These are phyloP conservation scores for Yamadazyma dushanensis DNA, from an alignment of 1,139 yeast genomes.

Conservation along the genomic window DNA sequence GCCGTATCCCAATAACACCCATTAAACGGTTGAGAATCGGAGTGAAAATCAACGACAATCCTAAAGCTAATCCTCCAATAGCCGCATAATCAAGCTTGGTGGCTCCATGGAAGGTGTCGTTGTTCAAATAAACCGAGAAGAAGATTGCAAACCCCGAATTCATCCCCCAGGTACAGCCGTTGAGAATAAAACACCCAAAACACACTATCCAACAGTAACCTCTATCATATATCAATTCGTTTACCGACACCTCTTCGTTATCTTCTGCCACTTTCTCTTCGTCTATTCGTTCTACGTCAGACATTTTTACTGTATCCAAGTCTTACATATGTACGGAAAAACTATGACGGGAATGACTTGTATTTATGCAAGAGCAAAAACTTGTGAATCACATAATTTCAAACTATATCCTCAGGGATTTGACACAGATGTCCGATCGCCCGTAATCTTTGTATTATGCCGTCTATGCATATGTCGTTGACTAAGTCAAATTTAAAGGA, in stretches of 20 bases:
- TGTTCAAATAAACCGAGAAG: conserved; percentile 43
- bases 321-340: not conserved
- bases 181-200: conserved; percentile 39
- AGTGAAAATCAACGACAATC: conserved; percentile 32
- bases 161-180: conserved; percentile 55
- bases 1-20: conserved; percentile 42
- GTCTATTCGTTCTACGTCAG: not conserved
- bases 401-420: too few species aligned
- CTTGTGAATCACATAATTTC: too few species aligned
- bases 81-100: conserved; percentile 40
- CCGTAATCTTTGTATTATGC: too few species aligned
- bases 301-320: not conserved
- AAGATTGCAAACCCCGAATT: conserved; percentile 56
- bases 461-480: too few species aligned
- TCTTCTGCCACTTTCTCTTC: conserved; percentile 1
- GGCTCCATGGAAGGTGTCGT: conserved; percentile 39
- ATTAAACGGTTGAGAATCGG: conserved; percentile 42
- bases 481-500: too few species aligned
- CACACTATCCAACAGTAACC: conserved; percentile 54
- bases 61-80: conserved; percentile 45
- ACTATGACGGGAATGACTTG: not conserved
- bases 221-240: conserved; percentile 27
- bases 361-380: too few species aligned
- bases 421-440: too few species aligned
- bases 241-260: conserved; percentile 7